These are phyloP conservation scores for Volvariella surrecta DNA, from an alignment of 1,284 basidiomycete species.

Conservation along the genomic window DNA sequence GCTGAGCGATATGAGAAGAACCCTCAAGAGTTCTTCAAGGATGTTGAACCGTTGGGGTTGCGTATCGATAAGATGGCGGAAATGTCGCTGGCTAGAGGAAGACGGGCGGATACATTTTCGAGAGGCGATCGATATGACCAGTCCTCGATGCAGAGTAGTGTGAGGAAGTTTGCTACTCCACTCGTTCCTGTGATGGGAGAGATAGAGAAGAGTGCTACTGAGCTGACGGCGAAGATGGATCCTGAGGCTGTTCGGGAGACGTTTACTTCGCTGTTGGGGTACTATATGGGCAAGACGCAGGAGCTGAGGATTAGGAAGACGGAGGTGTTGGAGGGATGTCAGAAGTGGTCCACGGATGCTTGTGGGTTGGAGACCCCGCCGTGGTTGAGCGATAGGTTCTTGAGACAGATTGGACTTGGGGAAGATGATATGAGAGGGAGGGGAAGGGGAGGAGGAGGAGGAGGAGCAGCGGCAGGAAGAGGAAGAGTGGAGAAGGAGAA, in stretches of 20 bases:
- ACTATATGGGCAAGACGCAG: conserved; percentile 52
- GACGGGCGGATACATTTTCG: not conserved
- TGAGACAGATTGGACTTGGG: not conserved
- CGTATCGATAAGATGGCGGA: not conserved
- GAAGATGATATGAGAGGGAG: not conserved
- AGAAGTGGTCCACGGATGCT: conserved; percentile 46
- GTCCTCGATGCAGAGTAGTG: no score
- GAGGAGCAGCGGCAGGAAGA: no score
- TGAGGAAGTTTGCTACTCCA: conserved; percentile 9
- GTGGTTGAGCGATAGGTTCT: not conserved
- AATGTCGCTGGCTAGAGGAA: no score
- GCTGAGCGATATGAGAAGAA: conserved; percentile 43
- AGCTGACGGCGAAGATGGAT: conserved; percentile 37
- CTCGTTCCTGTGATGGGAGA: conserved; percentile 17
- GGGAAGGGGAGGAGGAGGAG: not conserved
- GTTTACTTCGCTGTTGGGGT: conserved; percentile 70
- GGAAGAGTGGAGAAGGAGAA: no score
- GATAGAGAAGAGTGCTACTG: conserved; percentile 24
- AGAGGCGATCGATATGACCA: not conserved
- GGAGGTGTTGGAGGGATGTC: conserved; percentile 53
- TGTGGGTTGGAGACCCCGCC: conserved; percentile 4
- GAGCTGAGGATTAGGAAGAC: conserved; percentile 41
- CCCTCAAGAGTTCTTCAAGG: conserved; percentile 21
- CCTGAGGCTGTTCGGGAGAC: conserved; percentile 53
- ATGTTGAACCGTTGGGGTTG: no score